Evolutionary conservation across 257 asterid species (phyloP).

Genomic region (Linderniella brevidens): DNA sequence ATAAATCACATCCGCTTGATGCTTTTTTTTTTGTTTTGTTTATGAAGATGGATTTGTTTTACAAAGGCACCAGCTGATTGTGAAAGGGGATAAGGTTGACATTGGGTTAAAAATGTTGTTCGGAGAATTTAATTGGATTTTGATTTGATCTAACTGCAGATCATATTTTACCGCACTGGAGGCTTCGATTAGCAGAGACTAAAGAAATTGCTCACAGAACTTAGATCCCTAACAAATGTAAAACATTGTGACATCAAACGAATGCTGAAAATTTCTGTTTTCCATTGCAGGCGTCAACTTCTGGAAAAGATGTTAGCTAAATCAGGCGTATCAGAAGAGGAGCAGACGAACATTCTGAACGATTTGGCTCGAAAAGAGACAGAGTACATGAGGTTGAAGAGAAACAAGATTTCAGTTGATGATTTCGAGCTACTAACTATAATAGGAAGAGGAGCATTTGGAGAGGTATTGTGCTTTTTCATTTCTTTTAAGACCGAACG

Average conservation of each 20-base stretch:
- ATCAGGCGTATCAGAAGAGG: constrained; percentile 55
- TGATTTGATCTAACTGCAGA: too few relatives aligned
- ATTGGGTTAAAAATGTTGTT: too few relatives aligned
- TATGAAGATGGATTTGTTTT: too few relatives aligned
- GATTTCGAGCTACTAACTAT: constrained; percentile 62
- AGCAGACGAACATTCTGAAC: constrained; percentile 41
- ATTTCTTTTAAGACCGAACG: neutral
- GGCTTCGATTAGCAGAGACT: neutral
- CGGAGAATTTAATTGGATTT: too few relatives aligned
- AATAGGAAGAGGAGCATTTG: constrained; percentile 85
- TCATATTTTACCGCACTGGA: too few relatives aligned
- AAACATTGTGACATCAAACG: neutral
- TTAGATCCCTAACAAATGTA: neutral
- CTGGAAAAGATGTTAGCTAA: constrained; percentile 40
- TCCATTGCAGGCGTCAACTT: constrained; percentile 39
- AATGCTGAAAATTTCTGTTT: neutral
- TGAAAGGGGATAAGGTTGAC: too few relatives aligned
- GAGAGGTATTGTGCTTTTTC: constrained; percentile 44
- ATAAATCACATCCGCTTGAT: too few relatives aligned
- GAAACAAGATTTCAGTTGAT: constrained; percentile 58
- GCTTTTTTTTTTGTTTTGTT: too few relatives aligned
- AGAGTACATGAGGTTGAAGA: constrained; percentile 57
- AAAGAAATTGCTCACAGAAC: neutral
- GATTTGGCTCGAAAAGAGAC: constrained; percentile 73
- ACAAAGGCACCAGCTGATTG: too few relatives aligned